phyloP scores from a whole-genome alignment of 2,329 filamentous ascomycete genomes.

The Ophiostoma pallidulum region DNA sequence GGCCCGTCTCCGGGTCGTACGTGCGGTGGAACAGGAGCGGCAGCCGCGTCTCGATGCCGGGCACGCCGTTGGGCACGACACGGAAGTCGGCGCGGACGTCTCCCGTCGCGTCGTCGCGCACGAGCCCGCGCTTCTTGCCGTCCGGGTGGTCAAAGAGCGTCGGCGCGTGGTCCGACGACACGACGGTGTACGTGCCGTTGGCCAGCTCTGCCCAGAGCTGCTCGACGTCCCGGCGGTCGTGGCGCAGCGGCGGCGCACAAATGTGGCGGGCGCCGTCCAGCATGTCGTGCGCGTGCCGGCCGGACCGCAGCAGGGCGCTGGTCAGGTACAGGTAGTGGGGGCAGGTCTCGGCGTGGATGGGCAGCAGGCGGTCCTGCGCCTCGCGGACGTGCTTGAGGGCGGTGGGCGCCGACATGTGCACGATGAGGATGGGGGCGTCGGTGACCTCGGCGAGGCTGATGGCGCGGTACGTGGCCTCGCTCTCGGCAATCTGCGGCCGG shows the following conservation, averaged over 20 bases:
- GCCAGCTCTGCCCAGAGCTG: slow-evolving; percentile 41
- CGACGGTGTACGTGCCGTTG: slow-evolving; percentile 44
- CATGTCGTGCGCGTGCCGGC: neutral
- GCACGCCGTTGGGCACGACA: slow-evolving; percentile 47
- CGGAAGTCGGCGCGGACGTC: slow-evolving; percentile 29
- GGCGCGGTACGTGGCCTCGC: slow-evolving; percentile 39
- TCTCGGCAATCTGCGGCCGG: slow-evolving; percentile 36
- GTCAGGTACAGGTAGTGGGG: slow-evolving; percentile 48
- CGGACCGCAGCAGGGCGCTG: slow-evolving; percentile 25
- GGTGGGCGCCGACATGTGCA: slow-evolving; percentile 39
- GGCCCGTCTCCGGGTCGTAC: slow-evolving; percentile 6
- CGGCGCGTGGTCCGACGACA: slow-evolving; percentile 40
- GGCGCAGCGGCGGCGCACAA: slow-evolving; percentile 42
- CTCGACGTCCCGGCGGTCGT: slow-evolving; percentile 33
- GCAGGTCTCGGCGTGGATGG: slow-evolving; percentile 48
- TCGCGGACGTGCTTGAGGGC: slow-evolving; percentile 38
- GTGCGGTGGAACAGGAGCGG: slow-evolving; percentile 33
- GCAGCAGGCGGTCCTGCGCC: slow-evolving; percentile 40
- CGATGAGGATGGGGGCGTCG: slow-evolving; percentile 43
- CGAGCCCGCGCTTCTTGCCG: slow-evolving; percentile 19
- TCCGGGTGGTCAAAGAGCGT: slow-evolving; percentile 36
- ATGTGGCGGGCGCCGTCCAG: slow-evolving; percentile 38
- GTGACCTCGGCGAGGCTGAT: slow-evolving; percentile 40
- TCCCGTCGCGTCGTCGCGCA: neutral
- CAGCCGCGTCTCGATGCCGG: slow-evolving; percentile 48